Evolutionary conservation across 1,284 basidiomycete genomes (phyloP).

Genomic region (Cryptococcus sp.): DNA sequence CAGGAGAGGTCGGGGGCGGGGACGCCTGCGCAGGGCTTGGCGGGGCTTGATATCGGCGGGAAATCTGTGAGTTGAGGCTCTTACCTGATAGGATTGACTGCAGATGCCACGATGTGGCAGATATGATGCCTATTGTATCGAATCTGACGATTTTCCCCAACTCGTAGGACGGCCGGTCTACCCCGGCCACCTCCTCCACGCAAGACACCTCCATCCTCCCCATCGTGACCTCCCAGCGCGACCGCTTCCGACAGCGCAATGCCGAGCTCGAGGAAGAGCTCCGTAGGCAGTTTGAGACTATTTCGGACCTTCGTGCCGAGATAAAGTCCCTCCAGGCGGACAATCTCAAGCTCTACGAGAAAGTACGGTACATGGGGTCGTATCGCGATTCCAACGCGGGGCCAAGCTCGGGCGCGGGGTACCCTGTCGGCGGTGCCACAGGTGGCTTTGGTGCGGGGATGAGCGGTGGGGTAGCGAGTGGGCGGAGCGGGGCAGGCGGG

Average conservation of each 20-base stretch:
- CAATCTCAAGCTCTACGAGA: conserved; percentile 93
- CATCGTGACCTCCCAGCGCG: conserved; percentile 93
- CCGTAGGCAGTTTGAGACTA: conserved; percentile 86
- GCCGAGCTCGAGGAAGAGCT: conserved; percentile 97
- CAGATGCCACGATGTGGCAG: background rate
- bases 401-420: background rate
- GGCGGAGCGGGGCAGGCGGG: conserved; percentile 13
- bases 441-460: no score
- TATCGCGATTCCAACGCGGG: conserved; percentile 56
- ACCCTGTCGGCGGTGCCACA: no score
- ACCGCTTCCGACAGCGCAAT: conserved; percentile 91
- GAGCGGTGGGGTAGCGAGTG: no score
- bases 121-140: background rate
- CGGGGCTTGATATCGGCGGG: conserved; percentile 67
- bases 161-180: conserved; percentile 28
- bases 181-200: conserved; percentile 21
- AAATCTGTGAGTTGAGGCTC: conserved; percentile 47
- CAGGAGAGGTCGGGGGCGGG: conserved; percentile 20
- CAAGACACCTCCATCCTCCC: conserved; percentile 86
- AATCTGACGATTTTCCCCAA: background rate
- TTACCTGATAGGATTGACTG: background rate
- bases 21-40: conserved; percentile 54
- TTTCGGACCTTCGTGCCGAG: conserved; percentile 83
- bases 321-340: conserved; percentile 84
- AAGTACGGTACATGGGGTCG: conserved; percentile 93